Conservation (phyloP, 805 yeast genomes). For the Wickerhamiella azyma region DNA sequence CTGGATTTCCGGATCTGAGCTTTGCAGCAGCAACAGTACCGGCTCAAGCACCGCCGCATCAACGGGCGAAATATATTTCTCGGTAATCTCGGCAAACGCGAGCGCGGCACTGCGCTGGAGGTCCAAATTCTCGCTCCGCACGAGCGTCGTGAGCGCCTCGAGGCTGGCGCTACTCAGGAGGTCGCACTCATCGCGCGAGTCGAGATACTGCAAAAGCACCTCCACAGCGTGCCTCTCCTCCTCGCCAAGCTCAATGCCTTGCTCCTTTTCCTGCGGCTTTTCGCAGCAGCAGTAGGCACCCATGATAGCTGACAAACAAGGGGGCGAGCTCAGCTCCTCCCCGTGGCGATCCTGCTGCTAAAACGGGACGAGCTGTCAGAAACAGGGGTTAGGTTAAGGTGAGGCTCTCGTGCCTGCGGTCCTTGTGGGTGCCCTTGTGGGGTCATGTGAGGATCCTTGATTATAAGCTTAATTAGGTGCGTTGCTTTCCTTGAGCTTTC, state of each 20-base stretch:
- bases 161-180: conserved; percentile 73
- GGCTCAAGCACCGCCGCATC: conserved; percentile 88
- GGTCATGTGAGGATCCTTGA: too few species aligned
- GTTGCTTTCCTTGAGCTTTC: too few species aligned
- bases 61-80: conserved; percentile 75
- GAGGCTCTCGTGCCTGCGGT: too few species aligned
- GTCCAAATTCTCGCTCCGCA: conserved; percentile 87
- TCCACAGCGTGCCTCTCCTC: conserved; percentile 95
- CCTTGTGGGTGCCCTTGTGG: too few species aligned
- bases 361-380: background rate
- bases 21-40: conserved; percentile 71
- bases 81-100: conserved; percentile 97
- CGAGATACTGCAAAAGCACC: conserved; percentile 74
- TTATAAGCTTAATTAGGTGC: too few species aligned
- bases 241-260: conserved; percentile 79
- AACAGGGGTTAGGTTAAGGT: background rate
- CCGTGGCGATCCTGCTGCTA: too few species aligned
- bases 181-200: conserved; percentile 78
- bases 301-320: conserved; percentile 6
- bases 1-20: conserved; percentile 86
- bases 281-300: conserved; percentile 17
- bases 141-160: conserved; percentile 80
- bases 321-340: too few species aligned
- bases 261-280: conserved; percentile 27
- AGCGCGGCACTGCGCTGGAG: conserved; percentile 93